Evolutionary conservation across 441 rosid species (phyloP), one percentile per base, ranked within the genome.

Genomic region (Mallotus repandus): DNA sequence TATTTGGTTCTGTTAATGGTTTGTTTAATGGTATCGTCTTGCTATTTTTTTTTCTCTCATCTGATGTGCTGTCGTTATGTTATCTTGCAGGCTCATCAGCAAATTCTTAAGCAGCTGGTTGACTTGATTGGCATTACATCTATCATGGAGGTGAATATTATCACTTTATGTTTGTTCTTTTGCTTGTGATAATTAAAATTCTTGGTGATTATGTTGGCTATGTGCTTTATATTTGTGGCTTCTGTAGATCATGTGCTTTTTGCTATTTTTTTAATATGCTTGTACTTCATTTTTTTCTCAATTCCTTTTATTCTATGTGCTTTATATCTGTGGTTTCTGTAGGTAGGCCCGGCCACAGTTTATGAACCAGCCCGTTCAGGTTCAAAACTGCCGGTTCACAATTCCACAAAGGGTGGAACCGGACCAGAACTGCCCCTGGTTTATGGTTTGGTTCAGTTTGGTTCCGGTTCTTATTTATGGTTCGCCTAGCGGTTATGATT

Each of bases 41-140:
- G 9, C 67, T 54, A 6, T 32, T 67, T 0, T 25, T 25, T 72
- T 21, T 53, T 38, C 49, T 32, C 53, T 53, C 2, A 59, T 59
- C 74, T 78, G 46, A 73, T 65, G 4, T 78, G 21, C 68, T 64
- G 13, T 57, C 71, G 75, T 69, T 78, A 15, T 78, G 62, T 25
- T 78, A 66, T 69, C 61, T 74, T 84, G 54, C 89, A 94, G 98
- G 89, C 80, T 75, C 97, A 90, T 82, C 92, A 82, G 79, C 90
- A 85, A 77, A 85, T 92, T 79, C 80, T 94, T 70, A 77, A 77
- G 78, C 90, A 75, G 74, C 82, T 94, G 72, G 92, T 94, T 66
- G 98, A 92, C 74, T 88, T 94, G 77, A 86, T 94, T 85, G 97
- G 98, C 72, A 92, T 88, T 69, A 94, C 98, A 50, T 94, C 98